Conservation (phyloP, 2,329 filamentous ascomycete genomes). For the Epichloe hybrida region DNA sequence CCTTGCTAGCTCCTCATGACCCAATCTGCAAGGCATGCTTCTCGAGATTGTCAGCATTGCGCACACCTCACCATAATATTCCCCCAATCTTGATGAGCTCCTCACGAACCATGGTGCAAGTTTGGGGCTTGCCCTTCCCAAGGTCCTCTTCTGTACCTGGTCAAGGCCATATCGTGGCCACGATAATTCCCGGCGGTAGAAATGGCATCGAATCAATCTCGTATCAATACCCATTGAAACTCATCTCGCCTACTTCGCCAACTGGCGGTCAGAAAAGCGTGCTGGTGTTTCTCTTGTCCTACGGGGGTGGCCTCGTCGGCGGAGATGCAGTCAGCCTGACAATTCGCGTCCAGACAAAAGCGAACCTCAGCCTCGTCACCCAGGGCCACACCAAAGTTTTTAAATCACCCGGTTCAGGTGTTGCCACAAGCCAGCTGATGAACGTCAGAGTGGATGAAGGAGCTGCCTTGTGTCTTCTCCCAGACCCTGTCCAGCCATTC, state of each 20-base stretch:
- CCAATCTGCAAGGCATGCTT: neutral
- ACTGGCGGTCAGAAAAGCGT: constrained; percentile 51
- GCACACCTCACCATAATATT: neutral
- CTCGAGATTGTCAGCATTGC: neutral
- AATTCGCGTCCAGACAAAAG: constrained; percentile 48
- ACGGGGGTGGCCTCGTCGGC: constrained; percentile 83
- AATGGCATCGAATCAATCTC: constrained; percentile 62
- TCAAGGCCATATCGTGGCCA: constrained; percentile 62
- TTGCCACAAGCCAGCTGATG: constrained; percentile 45
- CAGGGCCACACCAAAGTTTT: constrained; percentile 93
- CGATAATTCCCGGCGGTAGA: constrained; percentile 54
- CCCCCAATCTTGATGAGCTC: neutral
- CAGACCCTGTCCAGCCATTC: constrained; percentile 90
- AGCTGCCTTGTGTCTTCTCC: constrained; percentile 54
- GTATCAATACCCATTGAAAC: constrained; percentile 90
- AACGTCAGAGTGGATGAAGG: constrained; percentile 34
- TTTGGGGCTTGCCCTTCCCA: constrained; percentile 49
- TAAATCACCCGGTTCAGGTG: constrained; percentile 50
- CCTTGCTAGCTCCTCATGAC: neutral
- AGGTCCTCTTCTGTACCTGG: constrained; percentile 61
- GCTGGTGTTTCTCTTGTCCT: constrained; percentile 81
- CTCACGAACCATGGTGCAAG: constrained; percentile 7
- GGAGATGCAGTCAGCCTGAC: constrained; percentile 69
- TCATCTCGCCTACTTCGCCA: constrained; percentile 62
- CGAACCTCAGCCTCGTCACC: constrained; percentile 54